phyloP scores from a whole-genome alignment of 2,329 filamentous ascomycete species.

The Salinomyces thailandicus region DNA sequence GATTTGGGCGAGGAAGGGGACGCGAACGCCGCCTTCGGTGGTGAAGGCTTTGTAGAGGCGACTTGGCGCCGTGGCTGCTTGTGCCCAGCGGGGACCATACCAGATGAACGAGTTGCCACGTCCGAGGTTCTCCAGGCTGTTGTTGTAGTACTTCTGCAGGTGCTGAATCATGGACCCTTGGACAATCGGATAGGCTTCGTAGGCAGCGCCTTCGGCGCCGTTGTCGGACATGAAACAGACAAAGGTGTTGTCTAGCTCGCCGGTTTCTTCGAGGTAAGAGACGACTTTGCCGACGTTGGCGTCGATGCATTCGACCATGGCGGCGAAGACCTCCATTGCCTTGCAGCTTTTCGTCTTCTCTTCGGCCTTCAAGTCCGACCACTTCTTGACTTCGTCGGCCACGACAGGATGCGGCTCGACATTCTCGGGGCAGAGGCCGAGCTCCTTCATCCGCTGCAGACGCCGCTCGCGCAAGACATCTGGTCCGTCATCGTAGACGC shows the following conservation, averaged over 20 bases:
- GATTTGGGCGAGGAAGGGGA: conserved; percentile 40
- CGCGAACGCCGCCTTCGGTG: conserved; percentile 42
- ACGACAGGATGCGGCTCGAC: conserved; percentile 43
- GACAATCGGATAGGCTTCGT: conserved; percentile 50
- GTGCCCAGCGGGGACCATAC: conserved; percentile 50
- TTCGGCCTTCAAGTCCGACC: conserved; percentile 38
- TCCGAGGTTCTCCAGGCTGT: conserved; percentile 48
- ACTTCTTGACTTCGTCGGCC: conserved; percentile 39
- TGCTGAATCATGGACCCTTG: conserved; percentile 44
- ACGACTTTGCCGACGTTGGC: conserved; percentile 49
- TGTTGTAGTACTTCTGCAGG: conserved; percentile 48
- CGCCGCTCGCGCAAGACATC: conserved; percentile 45
- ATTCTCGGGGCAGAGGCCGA: conserved; percentile 45
- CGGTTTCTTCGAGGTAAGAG: conserved; percentile 44
- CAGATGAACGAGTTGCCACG: conserved; percentile 49
- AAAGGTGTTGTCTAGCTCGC: conserved; percentile 54
- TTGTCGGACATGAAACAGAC: conserved; percentile 56
- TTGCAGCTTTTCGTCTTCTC: conserved; percentile 40
- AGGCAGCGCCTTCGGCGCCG: conserved; percentile 49
- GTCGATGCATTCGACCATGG: conserved; percentile 55
- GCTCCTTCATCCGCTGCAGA: conserved; percentile 45
- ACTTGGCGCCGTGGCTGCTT: conserved; percentile 43
- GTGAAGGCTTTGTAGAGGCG: conserved; percentile 39
- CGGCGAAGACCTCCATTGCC: conserved; percentile 53
- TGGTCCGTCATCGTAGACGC: conserved; percentile 51